These are phyloP conservation scores for Aspergillus chevalieri DNA, from an alignment of 2,329 filamentous ascomycete genomes.

Conservation along the genomic window DNA sequence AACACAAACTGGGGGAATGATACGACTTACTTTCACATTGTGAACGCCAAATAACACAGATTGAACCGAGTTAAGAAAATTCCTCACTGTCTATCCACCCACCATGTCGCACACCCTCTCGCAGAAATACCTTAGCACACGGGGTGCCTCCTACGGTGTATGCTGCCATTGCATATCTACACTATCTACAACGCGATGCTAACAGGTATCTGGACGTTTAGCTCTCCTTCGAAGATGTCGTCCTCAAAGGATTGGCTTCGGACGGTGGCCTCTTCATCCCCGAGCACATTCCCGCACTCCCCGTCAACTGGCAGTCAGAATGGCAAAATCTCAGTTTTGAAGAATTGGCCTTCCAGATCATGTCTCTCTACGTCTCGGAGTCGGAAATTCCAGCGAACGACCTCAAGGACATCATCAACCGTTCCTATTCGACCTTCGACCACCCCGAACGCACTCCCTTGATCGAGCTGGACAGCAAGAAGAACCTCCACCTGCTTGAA, in stretches of 20 bases:
- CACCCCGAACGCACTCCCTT: constrained; percentile 70
- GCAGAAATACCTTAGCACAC: constrained; percentile 28
- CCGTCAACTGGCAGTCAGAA: constrained; percentile 18
- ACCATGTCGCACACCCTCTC: constrained; percentile 23
- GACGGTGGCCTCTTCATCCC: constrained; percentile 90
- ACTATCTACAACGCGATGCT: not conserved
- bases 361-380: constrained; percentile 79
- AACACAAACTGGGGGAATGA: too few species aligned
- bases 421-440: constrained; percentile 87
- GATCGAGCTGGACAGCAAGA: constrained; percentile 63
- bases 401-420: constrained; percentile 73
- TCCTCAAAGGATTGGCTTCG: constrained; percentile 77
- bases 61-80: not conserved
- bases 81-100: constrained; percentile 1
- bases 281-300: constrained; percentile 41
- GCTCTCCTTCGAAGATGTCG: constrained; percentile 82
- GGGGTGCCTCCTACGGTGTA: constrained; percentile 27
- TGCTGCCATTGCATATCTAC: constrained; percentile 1
- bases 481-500: constrained; percentile 79
- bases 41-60: too few species aligned
- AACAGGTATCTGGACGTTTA: constrained; percentile 9
- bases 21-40: too few species aligned
- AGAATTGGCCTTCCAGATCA: constrained; percentile 62
- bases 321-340: constrained; percentile 22
- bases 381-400: constrained; percentile 75